A percentile compares a stretch with the other conserved stretches of the same genome.
Evolutionary conservation across 306 rosid genomes (phyloP).

Genomic region (Vicia villosa): DNA sequence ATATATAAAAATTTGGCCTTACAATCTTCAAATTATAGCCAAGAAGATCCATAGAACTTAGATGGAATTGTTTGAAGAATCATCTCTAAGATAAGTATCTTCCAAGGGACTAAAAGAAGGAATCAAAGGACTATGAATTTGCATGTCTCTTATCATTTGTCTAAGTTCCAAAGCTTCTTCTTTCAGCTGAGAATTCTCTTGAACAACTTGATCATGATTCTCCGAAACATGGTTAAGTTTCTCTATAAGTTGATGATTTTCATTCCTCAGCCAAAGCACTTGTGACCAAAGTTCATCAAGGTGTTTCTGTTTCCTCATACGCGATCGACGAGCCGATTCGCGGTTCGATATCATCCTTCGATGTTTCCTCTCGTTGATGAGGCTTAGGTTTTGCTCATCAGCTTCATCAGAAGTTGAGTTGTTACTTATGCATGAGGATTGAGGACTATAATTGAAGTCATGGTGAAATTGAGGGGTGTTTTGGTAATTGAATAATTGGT

Average conservation of each 20-base stretch:
- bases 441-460: constrained; percentile 51
- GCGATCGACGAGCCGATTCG: constrained; percentile 87
- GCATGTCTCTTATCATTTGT: constrained; percentile 68
- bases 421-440: constrained; percentile 62
- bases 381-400: constrained; percentile 67
- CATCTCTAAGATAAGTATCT: constrained; percentile 56
- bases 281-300: constrained; percentile 97
- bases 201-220: constrained; percentile 57
- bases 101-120: constrained; percentile 51
- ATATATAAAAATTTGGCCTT: constrained; percentile 17
- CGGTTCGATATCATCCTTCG: constrained; percentile 93
- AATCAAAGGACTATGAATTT: constrained; percentile 56
- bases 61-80: constrained; percentile 60
- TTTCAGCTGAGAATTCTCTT: constrained; percentile 75
- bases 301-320: constrained; percentile 92
- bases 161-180: constrained; percentile 77
- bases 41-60: constrained; percentile 54
- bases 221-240: constrained; percentile 71
- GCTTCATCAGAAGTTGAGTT: constrained; percentile 93
- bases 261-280: constrained; percentile 82
- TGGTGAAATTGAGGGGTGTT: constrained; percentile 39
- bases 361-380: constrained; percentile 80
- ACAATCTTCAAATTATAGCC: constrained; percentile 38
- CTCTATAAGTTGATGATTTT: constrained; percentile 75
- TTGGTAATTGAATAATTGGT: constrained; percentile 50